Conservation (phyloP, 108 stramenopile genomes). For the Seminavis robusta region DNA sequence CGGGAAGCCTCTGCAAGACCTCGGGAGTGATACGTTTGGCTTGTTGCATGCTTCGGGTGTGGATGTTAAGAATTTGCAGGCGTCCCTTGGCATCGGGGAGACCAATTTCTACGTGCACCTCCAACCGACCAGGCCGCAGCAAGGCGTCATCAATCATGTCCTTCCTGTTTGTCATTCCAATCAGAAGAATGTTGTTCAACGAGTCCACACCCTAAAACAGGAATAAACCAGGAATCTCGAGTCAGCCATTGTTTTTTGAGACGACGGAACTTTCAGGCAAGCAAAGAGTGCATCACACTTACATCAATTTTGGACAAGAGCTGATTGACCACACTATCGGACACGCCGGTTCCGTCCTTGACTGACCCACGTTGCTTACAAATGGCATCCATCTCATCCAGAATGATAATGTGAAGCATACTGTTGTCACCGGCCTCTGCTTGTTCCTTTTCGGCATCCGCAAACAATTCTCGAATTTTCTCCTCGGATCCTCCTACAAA, state of each 20-base stretch:
- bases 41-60: slow-evolving; percentile 90
- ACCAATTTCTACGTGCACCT: slow-evolving; percentile 98
- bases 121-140: slow-evolving; percentile 96
- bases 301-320: slow-evolving; percentile 98
- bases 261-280: no score
- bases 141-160: slow-evolving; percentile 99
- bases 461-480: slow-evolving; percentile 95
- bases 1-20: slow-evolving; percentile 70
- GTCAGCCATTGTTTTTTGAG: no score
- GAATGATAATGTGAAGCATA: slow-evolving; percentile 98
- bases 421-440: slow-evolving; percentile 88
- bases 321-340: slow-evolving; percentile 99
- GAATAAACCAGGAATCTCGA: no score
- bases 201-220: slow-evolving; percentile 99
- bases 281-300: no score
- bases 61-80: slow-evolving; percentile 94
- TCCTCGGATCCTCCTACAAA: slow-evolving; percentile 97
- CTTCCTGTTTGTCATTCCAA: slow-evolving; percentile 99
- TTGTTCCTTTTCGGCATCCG: slow-evolving; percentile 92
- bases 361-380: slow-evolving; percentile 93
- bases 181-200: slow-evolving; percentile 97
- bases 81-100: slow-evolving; percentile 93
- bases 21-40: slow-evolving; percentile 82
- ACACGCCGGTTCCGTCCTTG: slow-evolving; percentile 92
- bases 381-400: slow-evolving; percentile 99